Evolutionary conservation across 257 asterid genomes (phyloP).

Genomic region (Forsythia viridissima): DNA sequence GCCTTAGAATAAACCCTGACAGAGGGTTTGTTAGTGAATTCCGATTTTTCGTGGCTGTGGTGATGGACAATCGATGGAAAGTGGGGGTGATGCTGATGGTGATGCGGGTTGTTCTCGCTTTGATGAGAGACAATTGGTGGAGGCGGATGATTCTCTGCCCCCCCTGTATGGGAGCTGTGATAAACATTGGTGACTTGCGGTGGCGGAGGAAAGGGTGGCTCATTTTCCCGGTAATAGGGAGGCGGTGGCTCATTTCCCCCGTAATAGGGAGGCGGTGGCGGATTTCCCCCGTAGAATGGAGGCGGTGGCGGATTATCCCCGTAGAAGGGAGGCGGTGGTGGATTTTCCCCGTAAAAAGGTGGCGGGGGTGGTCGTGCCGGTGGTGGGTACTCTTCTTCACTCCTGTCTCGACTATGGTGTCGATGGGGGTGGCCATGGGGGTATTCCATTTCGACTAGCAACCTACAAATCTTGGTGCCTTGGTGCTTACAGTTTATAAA

Average conservation of each 20-base stretch:
- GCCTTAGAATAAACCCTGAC: slow-evolving; percentile 71
- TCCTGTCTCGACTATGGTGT: slow-evolving; percentile 16
- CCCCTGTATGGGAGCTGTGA: slow-evolving; percentile 37
- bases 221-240: neutral
- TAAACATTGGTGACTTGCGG: slow-evolving; percentile 34
- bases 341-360: neutral
- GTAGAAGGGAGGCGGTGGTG: slow-evolving; percentile 14
- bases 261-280: slow-evolving; percentile 17
- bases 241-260: neutral
- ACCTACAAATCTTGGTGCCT: too few relatives aligned
- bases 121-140: neutral
- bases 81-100: slow-evolving; percentile 39
- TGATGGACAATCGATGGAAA: slow-evolving; percentile 27
- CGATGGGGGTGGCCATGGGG: slow-evolving; percentile 34
- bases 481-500: too few relatives aligned
- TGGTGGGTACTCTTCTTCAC: slow-evolving; percentile 36
- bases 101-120: slow-evolving; percentile 29
- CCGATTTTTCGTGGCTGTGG: slow-evolving; percentile 20
- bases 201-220: slow-evolving; percentile 32
- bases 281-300: neutral
- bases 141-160: slow-evolving; percentile 23
- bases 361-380: slow-evolving; percentile 26
- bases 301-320: neutral
- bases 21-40: slow-evolving; percentile 47
- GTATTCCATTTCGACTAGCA: slow-evolving; percentile 22